Percentiles rank a stretch among this genome's conserved stretches.
phyloP scores from a whole-genome alignment of 768 basidiomycete genomes.

The Rhodotorula paludigena region DNA sequence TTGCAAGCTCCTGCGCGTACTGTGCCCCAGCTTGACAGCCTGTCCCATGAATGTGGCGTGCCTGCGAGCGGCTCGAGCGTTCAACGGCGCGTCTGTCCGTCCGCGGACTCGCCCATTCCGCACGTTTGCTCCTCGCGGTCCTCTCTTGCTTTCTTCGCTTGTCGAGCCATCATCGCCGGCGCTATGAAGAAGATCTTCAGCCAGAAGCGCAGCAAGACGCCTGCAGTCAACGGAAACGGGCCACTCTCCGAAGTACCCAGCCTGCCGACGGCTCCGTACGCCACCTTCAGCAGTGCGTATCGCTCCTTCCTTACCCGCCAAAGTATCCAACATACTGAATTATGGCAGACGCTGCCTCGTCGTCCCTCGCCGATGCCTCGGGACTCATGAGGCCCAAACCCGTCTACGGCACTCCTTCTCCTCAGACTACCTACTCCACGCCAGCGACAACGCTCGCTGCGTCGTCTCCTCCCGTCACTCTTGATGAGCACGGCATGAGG shows the following conservation, averaged over 20 bases:
- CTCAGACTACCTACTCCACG: not conserved
- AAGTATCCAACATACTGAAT: not conserved
- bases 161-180: not conserved
- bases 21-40: too few species aligned
- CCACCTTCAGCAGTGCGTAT: conserved; percentile 15
- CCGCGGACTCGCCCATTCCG: not conserved
- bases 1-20: too few species aligned
- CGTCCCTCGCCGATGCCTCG: not conserved
- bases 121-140: not conserved
- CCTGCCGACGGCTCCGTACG: not conserved
- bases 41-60: too few species aligned
- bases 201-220: conserved; percentile 6
- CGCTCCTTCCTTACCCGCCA: not conserved
- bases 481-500: not conserved
- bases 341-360: not conserved
- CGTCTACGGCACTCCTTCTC: not conserved
- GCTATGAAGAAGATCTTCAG: conserved; percentile 32
- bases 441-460: not conserved
- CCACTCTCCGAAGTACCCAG: not conserved
- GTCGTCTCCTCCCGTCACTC: not conserved
- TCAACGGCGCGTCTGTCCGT: too few species aligned
- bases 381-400: conserved; percentile 9
- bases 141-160: not conserved
- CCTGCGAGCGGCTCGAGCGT: too few species aligned
- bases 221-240: not conserved